Base-by-base conservation (phyloP, 2,329 filamentous ascomycete species). In the Aspergillus thermomutatus region DNA sequence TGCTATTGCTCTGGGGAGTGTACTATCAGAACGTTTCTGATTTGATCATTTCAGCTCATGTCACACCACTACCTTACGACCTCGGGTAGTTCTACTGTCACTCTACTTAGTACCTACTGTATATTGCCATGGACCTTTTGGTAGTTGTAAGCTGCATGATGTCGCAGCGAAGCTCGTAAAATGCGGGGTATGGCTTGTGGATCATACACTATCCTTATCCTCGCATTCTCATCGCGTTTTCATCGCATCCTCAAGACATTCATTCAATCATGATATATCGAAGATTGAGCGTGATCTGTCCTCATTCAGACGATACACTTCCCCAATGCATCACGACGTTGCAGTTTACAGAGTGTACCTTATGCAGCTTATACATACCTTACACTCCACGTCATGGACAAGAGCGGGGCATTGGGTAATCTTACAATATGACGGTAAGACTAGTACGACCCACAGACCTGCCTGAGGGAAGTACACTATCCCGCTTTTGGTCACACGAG, bases 1-100 rank as follows among this genome's bases (percentile, higher is more conserved):
- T 51, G 43, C 49, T 56, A 37, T 21, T 37, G 43, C 52, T 54
- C 48, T 52, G 52, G 56, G 52, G 52, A 50, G 45, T 43, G n/a
- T 23, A 43, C 2, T 21, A 19, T 43, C 40, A 43, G 40, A 9
- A 21, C 10, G n/a, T 10, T 11, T 21, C n/a, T 23, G n/a, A 43
- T 43, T 43, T 10, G 40, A 9, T 21, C n/a, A 43, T 23, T 21
- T 7, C 14, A 17, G 5, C 31, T 7, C 31, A 37, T 37, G 31
- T 37, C 31, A 37, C 31, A 37, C 31, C 31, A 37, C 31, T 37
- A n/a, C n/a, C n/a, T n/a, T n/a, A 17, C 4, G 14, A 14, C 31
- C 31, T 17, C 31, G 31, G 31, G 31, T 17, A 37, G 31, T 37
- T 37, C 31, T 37, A 37, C 11, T 9, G 21, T 11, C 40, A 23